These are phyloP conservation scores for Cucumis hystrix DNA, from an alignment of 306 rosid genomes.

Conservation along the genomic window DNA sequence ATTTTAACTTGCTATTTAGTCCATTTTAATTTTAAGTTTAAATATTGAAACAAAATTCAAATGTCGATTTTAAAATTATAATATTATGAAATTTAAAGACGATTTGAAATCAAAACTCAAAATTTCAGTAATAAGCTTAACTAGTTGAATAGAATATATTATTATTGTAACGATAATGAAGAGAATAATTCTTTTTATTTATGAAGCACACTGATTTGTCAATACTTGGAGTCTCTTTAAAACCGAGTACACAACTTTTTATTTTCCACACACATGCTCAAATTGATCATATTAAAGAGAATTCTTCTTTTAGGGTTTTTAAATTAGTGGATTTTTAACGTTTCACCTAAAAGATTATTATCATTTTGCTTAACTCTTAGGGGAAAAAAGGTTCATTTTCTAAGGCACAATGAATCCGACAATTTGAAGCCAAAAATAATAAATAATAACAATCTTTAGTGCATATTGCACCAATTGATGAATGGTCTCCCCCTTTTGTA, in stretches of 20 bases:
- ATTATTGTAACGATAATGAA: too few species aligned
- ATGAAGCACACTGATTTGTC: background rate
- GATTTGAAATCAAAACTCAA: too few species aligned
- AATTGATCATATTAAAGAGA: background rate
- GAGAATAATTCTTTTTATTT: too few species aligned
- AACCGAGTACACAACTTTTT: background rate
- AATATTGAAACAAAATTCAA: too few species aligned
- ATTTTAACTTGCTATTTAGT: too few species aligned
- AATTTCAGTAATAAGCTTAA: too few species aligned
- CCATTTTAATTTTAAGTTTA: too few species aligned
- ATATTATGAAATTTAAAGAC: too few species aligned
- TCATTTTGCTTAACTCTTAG: background rate
- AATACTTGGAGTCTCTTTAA: background rate
- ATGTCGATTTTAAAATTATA: too few species aligned
- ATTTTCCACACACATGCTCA: background rate
- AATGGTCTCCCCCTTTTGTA: background rate
- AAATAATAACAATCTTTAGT: background rate
- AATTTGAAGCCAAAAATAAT: background rate
- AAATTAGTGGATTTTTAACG: background rate
- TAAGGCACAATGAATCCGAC: background rate
- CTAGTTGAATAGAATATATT: too few species aligned
- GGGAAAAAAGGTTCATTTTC: background rate
- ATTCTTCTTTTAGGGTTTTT: background rate
- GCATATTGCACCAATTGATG: background rate
- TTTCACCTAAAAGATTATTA: background rate